Base-by-base conservation (phyloP, 768 basidiomycete species). In the Mycena venus region DNA sequence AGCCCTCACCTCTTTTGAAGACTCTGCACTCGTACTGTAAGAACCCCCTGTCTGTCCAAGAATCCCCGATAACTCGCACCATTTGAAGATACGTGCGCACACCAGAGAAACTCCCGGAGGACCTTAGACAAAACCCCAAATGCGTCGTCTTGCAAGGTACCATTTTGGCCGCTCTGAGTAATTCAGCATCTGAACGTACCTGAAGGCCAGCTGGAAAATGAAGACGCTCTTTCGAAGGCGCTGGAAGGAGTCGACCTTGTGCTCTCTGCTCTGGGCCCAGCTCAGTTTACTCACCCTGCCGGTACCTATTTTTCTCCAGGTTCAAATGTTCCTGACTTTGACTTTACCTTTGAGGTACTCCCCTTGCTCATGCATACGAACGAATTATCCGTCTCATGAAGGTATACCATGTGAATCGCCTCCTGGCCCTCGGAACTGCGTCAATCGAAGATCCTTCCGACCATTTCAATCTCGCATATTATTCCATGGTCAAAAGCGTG, bases 381-480 rank as follows among this genome's bases (percentile, higher is more conserved):
- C 76, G 82, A 44, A 79, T 95, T 76, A 85, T 95, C 76, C 86
- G 86, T 23, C 68, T 87, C 60, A 93, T 94, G 93, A 83, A 85
- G 68, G 81, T 84, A 36, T 84, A 86, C 40, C 78, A 82, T 36
- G 85, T 94, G 72, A 89, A 84, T 44, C 90, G 93, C 6, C 86
- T 95, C 77, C 87, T 95, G 61, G 86, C 88, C 29, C 90, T 95
- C 19, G 92, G 92, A 14, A 94, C 94, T 1, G 83, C 91, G 4
- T 92, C 92, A 49, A 92, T 92, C 75, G 83, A 83, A 53, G 93
- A 94, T 81, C 84, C 87, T 25, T 80, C 86, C 59, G 94, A 95
- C 83, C 88, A 88, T 73, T 88, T 83, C 77, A 91, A 86, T 81
- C 61, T 71, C 19, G 64, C 65, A 10, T 77, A 63, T 55, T 74